Evolutionary conservation across 331 rosid species (phyloP).

Genomic region (Spiraea crenata): DNA sequence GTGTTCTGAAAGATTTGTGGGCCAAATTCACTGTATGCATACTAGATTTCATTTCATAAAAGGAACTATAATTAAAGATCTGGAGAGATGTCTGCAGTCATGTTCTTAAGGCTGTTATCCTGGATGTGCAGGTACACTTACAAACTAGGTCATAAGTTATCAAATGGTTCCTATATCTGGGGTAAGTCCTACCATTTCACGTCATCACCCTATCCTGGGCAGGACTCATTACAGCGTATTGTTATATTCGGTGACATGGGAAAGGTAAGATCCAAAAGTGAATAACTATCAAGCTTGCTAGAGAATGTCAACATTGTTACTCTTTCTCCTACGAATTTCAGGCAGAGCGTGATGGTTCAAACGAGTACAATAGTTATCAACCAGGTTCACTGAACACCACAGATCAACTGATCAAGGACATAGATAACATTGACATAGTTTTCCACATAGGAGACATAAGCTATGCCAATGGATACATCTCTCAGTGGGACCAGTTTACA

Average conservation of each 20-base stretch:
- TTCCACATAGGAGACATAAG: conserved; percentile 23
- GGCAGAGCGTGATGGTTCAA: conserved; percentile 38
- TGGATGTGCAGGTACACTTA: conserved; percentile 23
- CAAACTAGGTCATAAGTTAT: conserved; percentile 26
- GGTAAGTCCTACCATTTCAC: conserved; percentile 27
- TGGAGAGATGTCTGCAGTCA: not conserved
- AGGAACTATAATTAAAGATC: not conserved
- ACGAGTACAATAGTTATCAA: conserved; percentile 28
- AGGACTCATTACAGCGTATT: conserved; percentile 29
- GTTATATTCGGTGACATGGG: conserved; percentile 37
- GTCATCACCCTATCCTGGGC: conserved; percentile 34
- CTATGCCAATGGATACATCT: conserved; percentile 30
- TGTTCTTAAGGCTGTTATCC: not conserved
- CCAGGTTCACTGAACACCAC: conserved; percentile 31
- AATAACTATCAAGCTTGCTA: not conserved
- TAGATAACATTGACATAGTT: conserved; percentile 21
- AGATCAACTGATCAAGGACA: conserved; percentile 23
- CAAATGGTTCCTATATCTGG: conserved; percentile 23
- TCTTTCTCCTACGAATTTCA: not conserved
- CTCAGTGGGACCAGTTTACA: conserved; percentile 31
- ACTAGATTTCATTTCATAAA: too few relatives aligned
- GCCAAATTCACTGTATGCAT: conserved; percentile 30
- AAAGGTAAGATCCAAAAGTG: conserved; percentile 13
- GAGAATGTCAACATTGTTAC: not conserved
- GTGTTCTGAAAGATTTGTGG: conserved; percentile 38